A percentile compares a stretch with the other conserved stretches of the same genome.
Evolutionary conservation across 345 rosid species (phyloP).

Genomic region (Eucalyptus pauciflora): DNA sequence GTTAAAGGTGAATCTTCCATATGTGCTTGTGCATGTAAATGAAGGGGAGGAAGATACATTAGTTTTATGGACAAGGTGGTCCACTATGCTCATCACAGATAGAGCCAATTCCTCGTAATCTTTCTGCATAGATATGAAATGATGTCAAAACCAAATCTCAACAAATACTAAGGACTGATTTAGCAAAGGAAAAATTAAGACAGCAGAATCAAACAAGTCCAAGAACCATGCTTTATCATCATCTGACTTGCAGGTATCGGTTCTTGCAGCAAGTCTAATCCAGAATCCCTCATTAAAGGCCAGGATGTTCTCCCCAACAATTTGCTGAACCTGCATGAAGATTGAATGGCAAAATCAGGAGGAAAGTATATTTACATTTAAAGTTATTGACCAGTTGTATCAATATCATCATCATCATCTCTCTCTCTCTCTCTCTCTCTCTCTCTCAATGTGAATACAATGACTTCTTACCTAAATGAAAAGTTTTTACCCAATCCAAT

Average conservation of each 20-base stretch:
- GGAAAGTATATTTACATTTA: not conserved
- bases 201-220: slow-evolving; percentile 13
- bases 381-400: not conserved
- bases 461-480: not conserved
- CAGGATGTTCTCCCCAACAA: slow-evolving; percentile 76
- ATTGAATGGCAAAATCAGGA: not conserved
- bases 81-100: slow-evolving; percentile 78
- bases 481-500: not conserved
- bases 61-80: slow-evolving; percentile 71
- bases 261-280: slow-evolving; percentile 85
- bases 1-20: not conserved
- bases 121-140: slow-evolving; percentile 39
- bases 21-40: not conserved
- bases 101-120: slow-evolving; percentile 86
- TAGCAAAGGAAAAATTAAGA: not conserved
- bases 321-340: slow-evolving; percentile 62
- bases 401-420: not conserved
- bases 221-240: slow-evolving; percentile 77
- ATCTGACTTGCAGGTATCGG: slow-evolving; percentile 76
- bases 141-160: not conserved
- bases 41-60: slow-evolving; percentile 23
- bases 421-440: too few relatives aligned
- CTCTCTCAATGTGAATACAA: not conserved
- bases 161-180: not conserved
- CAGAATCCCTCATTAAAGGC: slow-evolving; percentile 80